Evolutionary conservation across 2,329 filamentous ascomycete genomes (phyloP).

Genomic region (Hypoxylon sp.): DNA sequence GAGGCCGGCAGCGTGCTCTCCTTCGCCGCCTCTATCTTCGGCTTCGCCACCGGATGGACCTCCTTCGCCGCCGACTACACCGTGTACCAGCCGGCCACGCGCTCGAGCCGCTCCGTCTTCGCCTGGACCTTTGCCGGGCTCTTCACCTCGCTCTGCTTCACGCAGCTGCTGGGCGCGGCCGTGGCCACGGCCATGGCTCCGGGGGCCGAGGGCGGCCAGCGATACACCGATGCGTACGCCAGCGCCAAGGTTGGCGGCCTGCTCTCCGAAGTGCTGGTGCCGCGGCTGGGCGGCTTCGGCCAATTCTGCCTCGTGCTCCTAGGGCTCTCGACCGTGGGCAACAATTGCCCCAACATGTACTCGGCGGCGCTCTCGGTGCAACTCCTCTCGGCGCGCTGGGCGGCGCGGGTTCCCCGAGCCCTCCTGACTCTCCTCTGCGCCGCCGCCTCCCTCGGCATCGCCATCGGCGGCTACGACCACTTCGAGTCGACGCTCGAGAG

Average conservation of each 20-base stretch:
- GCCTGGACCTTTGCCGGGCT: constrained; percentile 73
- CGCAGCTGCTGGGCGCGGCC: constrained; percentile 75
- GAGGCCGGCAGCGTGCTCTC: constrained; percentile 71
- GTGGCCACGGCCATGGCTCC: constrained; percentile 69
- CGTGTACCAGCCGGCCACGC: constrained; percentile 74
- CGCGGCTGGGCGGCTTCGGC: constrained; percentile 71
- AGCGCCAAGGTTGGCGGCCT: constrained; percentile 70
- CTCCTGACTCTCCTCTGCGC: constrained; percentile 71
- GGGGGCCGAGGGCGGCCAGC: too few relatives aligned
- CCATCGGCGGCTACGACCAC: constrained; percentile 72
- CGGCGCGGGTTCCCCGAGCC: constrained; percentile 68
- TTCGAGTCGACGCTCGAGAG: constrained; percentile 72
- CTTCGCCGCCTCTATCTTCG: constrained; percentile 71
- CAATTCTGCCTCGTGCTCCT: constrained; percentile 75
- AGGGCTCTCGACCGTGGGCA: constrained; percentile 71
- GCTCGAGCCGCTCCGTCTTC: constrained; percentile 70
- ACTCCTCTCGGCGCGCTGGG: constrained; percentile 67
- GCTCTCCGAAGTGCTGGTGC: constrained; percentile 69
- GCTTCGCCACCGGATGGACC: constrained; percentile 77
- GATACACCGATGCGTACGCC: constrained; percentile 62
- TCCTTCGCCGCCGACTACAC: constrained; percentile 80
- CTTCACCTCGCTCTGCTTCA: constrained; percentile 75
- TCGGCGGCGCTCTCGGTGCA: constrained; percentile 73
- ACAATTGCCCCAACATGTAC: constrained; percentile 78
- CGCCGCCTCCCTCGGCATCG: constrained; percentile 70